Percentiles rank a stretch among this genome's conserved stretches.
Conservation (phyloP, 768 basidiomycete species). For the Leccinum boreale region DNA sequence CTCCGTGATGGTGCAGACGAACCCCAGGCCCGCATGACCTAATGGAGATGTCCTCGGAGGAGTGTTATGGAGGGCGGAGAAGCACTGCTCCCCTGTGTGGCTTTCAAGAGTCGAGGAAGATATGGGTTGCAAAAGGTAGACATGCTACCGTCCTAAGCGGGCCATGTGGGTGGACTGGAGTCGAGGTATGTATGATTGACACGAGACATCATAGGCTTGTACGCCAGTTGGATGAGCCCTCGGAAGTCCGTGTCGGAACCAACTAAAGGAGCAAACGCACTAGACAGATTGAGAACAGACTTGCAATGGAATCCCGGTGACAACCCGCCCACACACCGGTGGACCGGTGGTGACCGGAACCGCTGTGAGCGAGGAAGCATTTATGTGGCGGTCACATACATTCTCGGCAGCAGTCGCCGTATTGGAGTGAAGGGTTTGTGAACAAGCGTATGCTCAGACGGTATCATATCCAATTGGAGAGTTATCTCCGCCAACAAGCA, state of each 20-base stretch:
- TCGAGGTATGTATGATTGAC: background rate
- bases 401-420: no score
- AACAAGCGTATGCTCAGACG: no score
- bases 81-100: background rate
- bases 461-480: no score
- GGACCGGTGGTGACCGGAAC: slow-evolving; percentile 14
- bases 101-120: background rate
- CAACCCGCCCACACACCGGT: slow-evolving; percentile 9
- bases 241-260: background rate
- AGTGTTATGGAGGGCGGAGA: background rate
- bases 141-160: background rate
- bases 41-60: slow-evolving; percentile 6
- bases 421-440: background rate
- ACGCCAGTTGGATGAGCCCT: background rate
- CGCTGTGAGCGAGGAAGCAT: slow-evolving; percentile 11
- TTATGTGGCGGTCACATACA: background rate
- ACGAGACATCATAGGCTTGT: background rate
- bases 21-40: background rate
- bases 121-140: background rate
- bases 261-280: background rate
- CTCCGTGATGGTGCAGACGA: background rate
- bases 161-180: background rate
- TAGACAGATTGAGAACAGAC: background rate
- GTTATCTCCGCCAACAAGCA: background rate
- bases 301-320: background rate